These are phyloP conservation scores for Fragilaria radians DNA, from an alignment of 108 stramenopile genomes.

Conservation along the genomic window DNA sequence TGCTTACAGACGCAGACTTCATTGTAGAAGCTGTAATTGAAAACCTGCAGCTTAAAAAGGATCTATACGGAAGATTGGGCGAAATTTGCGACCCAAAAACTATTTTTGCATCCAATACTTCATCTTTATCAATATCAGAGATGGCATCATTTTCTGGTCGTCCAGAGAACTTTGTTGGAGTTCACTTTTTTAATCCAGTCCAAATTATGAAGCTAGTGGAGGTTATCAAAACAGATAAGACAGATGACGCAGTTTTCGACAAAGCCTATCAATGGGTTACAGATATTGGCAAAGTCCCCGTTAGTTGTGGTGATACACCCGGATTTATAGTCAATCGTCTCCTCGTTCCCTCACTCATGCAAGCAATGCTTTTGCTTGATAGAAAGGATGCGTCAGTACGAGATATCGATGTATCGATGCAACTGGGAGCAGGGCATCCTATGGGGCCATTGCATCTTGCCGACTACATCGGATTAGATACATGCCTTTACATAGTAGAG, in stretches of 20 bases:
- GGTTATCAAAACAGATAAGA: slow-evolving; percentile 87
- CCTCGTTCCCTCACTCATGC: slow-evolving; percentile 84
- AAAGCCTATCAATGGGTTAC: slow-evolving; percentile 63
- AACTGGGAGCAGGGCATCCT: slow-evolving; percentile 97
- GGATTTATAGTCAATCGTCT: slow-evolving; percentile 99
- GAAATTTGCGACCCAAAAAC: slow-evolving; percentile 70
- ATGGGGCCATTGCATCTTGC: slow-evolving; percentile 94
- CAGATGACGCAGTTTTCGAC: slow-evolving; percentile 82
- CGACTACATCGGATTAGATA: slow-evolving; percentile 97
- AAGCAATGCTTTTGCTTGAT: slow-evolving; percentile 92
- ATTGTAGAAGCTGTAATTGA: slow-evolving; percentile 96
- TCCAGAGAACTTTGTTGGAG: slow-evolving; percentile 90
- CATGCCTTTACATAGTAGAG: slow-evolving; percentile 80
- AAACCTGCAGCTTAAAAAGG: slow-evolving; percentile 86
- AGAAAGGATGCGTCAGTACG: slow-evolving; percentile 84
- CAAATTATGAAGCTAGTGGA: slow-evolving; percentile 94
- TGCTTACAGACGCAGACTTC: slow-evolving; percentile 71
- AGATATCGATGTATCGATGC: slow-evolving; percentile 96
- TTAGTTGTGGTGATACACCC: slow-evolving; percentile 92
- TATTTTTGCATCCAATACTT: slow-evolving; percentile 95
- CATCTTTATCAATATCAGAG: slow-evolving; percentile 80
- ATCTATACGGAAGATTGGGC: slow-evolving; percentile 77
- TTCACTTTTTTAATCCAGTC: slow-evolving; percentile 99
- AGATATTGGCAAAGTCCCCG: slow-evolving; percentile 86
- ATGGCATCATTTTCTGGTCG: slow-evolving; percentile 89